Evolutionary conservation across 768 basidiomycete species (phyloP).

Genomic region (Sarcodon sp.): DNA sequence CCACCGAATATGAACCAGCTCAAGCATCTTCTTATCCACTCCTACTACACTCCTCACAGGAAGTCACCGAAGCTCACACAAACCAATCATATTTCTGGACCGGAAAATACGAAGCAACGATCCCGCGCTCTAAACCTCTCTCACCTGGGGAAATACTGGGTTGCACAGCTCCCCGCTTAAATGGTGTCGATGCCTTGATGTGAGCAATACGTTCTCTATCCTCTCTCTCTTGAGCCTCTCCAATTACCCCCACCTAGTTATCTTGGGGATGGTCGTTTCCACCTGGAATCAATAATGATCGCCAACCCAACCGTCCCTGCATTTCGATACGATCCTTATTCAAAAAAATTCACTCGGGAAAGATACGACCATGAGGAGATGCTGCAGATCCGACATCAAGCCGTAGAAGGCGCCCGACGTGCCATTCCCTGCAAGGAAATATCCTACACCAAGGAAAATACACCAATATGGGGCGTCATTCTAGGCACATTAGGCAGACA

Average conservation of each 20-base stretch:
- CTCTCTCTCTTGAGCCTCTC: slow-evolving; percentile 1
- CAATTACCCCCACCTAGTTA: slow-evolving; percentile 42
- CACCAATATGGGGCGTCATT: slow-evolving; percentile 74
- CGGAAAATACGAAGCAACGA: slow-evolving; percentile 59
- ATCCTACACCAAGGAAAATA: neutral
- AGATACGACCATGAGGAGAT: slow-evolving; percentile 85
- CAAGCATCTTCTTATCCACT: too few species aligned
- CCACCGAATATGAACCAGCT: slow-evolving; percentile 17
- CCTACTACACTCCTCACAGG: neutral
- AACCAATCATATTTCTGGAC: slow-evolving; percentile 25
- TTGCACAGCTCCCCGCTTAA: slow-evolving; percentile 83
- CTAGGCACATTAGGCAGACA: slow-evolving; percentile 92
- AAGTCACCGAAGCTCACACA: neutral
- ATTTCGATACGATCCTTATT: slow-evolving; percentile 97
- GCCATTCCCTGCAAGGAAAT: slow-evolving; percentile 28
- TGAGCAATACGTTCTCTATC: slow-evolving; percentile 23
- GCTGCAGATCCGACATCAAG: slow-evolving; percentile 59
- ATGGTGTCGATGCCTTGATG: slow-evolving; percentile 84
- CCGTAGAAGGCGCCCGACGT: slow-evolving; percentile 37
- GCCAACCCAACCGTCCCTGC: slow-evolving; percentile 94
- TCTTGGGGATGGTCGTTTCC: slow-evolving; percentile 95
- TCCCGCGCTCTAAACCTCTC: slow-evolving; percentile 83
- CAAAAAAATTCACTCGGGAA: slow-evolving; percentile 92
- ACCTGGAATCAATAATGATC: slow-evolving; percentile 98
- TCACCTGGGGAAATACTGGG: slow-evolving; percentile 96